phyloP scores from a whole-genome alignment of 108 stramenopile species.

The Parietichytrium sp. region DNA sequence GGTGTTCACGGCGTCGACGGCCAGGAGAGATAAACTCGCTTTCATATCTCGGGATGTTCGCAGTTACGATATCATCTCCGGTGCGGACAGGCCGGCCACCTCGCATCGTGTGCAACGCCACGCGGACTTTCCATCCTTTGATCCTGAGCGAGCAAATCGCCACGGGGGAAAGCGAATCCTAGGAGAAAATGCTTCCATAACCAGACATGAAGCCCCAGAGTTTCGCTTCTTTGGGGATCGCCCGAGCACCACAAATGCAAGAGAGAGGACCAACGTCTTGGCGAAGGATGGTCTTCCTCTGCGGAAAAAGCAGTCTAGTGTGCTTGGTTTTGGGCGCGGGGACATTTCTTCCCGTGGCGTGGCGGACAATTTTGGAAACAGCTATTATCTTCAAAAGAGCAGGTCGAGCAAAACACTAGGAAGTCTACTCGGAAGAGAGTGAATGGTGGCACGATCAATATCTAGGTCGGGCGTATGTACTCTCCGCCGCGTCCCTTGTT shows the following conservation, averaged over 20 bases:
- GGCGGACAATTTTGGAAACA: slow-evolving; percentile 3
- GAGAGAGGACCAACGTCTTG: not conserved
- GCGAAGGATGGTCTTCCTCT: not conserved
- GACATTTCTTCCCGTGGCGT: slow-evolving; percentile 39
- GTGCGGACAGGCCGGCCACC: slow-evolving; percentile 20
- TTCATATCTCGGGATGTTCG: not conserved
- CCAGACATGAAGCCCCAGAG: not conserved
- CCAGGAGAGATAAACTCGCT: not conserved
- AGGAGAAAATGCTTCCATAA: too few relatives aligned
- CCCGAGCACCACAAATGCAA: not conserved
- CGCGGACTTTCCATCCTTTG: not conserved
- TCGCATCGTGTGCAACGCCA: not conserved
- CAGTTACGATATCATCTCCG: slow-evolving; percentile 5
- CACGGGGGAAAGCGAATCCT: too few relatives aligned
- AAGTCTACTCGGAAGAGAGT: too few relatives aligned
- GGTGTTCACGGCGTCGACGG: not conserved
- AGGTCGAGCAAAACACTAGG: too few relatives aligned
- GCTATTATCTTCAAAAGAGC: too few relatives aligned
- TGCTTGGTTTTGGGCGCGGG: slow-evolving; percentile 10
- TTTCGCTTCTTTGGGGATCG: slow-evolving; percentile 8
- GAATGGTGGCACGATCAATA: too few relatives aligned
- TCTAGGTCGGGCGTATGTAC: too few relatives aligned
- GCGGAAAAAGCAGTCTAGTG: not conserved
- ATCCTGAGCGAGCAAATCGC: too few relatives aligned
- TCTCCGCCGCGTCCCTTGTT: too few relatives aligned